Evolutionary conservation across 179 eudicot species (phyloP), one percentile per base, ranked within the genome.

Genomic region (Gypsophila paniculata): DNA sequence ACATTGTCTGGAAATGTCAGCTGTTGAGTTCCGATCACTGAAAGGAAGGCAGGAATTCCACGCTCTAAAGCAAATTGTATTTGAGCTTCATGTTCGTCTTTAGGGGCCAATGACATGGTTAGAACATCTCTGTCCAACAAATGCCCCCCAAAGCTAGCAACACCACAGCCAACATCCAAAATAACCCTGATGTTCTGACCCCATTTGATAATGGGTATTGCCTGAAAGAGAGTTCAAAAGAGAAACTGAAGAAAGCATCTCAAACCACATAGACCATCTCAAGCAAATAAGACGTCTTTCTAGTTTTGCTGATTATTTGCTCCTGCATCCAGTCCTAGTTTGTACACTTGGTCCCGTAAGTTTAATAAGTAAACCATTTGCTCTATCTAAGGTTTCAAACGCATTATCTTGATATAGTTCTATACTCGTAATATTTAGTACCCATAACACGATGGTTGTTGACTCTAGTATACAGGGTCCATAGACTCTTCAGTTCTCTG

Each of bases 161-260:
- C 99, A 34, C 99, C 99, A 74, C 99, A 94, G 71, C 99, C 99
- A 73, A 94, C 99, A 81, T 94, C 99, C 80, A 94, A 75, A 75
- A 94, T 75, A 72, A 94, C 97, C 78, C 97, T 84, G 46, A 86
- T 86, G 80, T 79, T 87, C 84, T 87, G 88, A 51, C 96, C 96
- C 97, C 97, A 94, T 73, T 83, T 80, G 76, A 94, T 78, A 19
- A 3, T 46, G 49, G 99, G 96, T 68, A 88, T 75, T 46, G 86
- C 83, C 99, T 94, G 86, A 13, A 76, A 8, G 29, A 72, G 23
- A 53, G 23, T 48, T 68, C 44, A 17, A 46, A 38, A 17, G 55
- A 52, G 29, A 48, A 71, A 72, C 69, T 62, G 25, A 1, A 22
- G 65, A 53, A 60, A 51, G 67, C 21, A 60, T 51, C 25, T 32